Evolutionary conservation across 2,329 filamentous ascomycete genomes (phyloP), one percentile per base, ranked within the genome.

Genomic region (Aspergillus piperis): DNA sequence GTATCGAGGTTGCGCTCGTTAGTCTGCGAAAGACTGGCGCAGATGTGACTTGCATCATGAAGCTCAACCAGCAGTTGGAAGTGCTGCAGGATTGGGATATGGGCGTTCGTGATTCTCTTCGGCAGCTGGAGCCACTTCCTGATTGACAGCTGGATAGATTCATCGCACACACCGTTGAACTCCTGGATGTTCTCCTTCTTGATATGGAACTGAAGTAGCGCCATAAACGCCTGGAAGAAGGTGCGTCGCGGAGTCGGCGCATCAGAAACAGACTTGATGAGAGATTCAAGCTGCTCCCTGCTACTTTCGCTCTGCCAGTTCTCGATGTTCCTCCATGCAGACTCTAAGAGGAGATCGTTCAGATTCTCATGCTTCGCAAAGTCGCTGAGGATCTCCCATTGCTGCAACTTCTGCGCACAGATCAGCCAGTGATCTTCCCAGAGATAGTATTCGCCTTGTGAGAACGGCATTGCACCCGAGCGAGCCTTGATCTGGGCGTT

Each of bases 371-470:
- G 95, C 77, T 99, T 99, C 3, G 95, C 93, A 71, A 98, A 98
- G 69, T 99, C 96, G 63, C 92, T 92, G 36, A 99, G 78, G 59
- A 99, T 94, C 70, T 99, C 95, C 95, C 95, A 99, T 73, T 99
- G 96, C 75, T 99, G 96, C 49, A 99, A 83, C 78, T 99, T 99
- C 78, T 98, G 92, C 0, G 94, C 95, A 75, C 95, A 99, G 53
- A 97, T 84, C 44, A 99, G 89, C 95, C 95, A 99, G 70, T 99
- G 96, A 72, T 99, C 95, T 77, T 99, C 95, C 95, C 95, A 99
- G 1, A 99, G 85, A 86, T 96, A 97, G 77, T 99, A 99, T 77
- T 99, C 95, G 32, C 89, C 92, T 69, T 96, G 91, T 1, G 94
- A 96, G 76, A 97, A 98, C 0, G 95, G 94, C 62, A 98, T 87